These are phyloP conservation scores for Zizania latifolia DNA, from an alignment of 176 grass and related monocot genomes.

Conservation along the genomic window DNA sequence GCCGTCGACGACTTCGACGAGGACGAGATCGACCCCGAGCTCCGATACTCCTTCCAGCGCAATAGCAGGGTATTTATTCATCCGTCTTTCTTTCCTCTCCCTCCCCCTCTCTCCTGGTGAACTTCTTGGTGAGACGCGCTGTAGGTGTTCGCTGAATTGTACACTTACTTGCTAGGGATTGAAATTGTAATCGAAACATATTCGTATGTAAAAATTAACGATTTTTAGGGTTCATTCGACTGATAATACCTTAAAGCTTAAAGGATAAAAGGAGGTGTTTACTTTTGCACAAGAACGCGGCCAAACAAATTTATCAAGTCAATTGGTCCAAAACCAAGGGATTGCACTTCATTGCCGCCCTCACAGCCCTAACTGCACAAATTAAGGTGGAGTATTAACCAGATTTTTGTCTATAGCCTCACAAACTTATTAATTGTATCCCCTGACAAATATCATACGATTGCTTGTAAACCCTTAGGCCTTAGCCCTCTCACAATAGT, in stretches of 20 bases:
- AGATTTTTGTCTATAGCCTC: background rate
- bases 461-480: background rate
- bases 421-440: background rate
- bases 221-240: background rate
- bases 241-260: background rate
- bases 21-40: constrained; percentile 74
- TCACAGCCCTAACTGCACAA: background rate
- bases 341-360: background rate
- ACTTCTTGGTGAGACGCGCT: background rate
- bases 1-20: constrained; percentile 50
- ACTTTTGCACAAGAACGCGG: background rate
- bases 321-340: background rate
- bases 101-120: too few species aligned
- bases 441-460: background rate
- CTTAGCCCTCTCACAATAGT: background rate
- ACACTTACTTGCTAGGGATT: background rate
- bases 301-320: background rate
- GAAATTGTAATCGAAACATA: background rate
- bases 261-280: background rate
- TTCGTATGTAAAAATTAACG: background rate
- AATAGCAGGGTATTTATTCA: constrained; percentile 42
- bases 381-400: background rate
- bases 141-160: background rate
- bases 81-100: too few species aligned
- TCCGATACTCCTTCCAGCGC: constrained; percentile 57